Conservation (phyloP, 2,329 filamentous ascomycete genomes). For the Celoporthe dispersa region DNA sequence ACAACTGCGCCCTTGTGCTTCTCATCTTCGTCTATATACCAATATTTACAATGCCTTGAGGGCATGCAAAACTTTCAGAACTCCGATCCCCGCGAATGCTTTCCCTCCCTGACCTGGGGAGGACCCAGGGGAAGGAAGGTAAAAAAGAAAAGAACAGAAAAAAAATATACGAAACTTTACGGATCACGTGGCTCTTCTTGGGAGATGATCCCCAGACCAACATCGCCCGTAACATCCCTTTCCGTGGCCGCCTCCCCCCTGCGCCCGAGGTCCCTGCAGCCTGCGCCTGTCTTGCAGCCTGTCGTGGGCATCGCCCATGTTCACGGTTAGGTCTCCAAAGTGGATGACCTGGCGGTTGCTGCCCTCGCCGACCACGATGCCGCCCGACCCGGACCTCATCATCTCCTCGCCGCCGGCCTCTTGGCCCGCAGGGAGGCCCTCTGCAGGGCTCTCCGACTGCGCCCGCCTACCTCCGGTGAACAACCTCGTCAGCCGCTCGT, state of each 20-base stretch:
- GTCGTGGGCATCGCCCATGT: conserved; percentile 2
- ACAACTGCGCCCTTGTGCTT: background rate
- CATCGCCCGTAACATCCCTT: conserved; percentile 5
- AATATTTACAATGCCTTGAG: background rate
- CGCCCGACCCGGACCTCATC: conserved; percentile 32
- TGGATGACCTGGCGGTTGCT: conserved; percentile 14
- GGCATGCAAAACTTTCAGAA: background rate
- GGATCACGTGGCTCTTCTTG: background rate
- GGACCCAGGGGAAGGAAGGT: background rate
- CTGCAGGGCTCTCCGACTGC: conserved; percentile 19
- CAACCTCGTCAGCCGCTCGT: conserved; percentile 10
- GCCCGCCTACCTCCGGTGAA: conserved; percentile 11
- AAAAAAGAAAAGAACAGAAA: background rate
- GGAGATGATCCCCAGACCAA: conserved; percentile 26
- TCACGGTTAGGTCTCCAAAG: conserved; percentile 10
- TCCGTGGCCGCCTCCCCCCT: conserved; percentile 4
- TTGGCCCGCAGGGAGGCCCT: background rate
- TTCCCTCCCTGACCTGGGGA: background rate
- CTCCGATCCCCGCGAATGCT: background rate
- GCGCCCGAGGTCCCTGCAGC: background rate
- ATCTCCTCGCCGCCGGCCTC: conserved; percentile 32
- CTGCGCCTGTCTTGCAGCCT: conserved; percentile 28
- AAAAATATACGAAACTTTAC: background rate
- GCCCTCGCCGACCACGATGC: conserved; percentile 34
- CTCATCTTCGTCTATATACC: background rate